phyloP scores from a whole-genome alignment of 1,284 basidiomycete genomes.

The Hypsizygus ulmarius region DNA sequence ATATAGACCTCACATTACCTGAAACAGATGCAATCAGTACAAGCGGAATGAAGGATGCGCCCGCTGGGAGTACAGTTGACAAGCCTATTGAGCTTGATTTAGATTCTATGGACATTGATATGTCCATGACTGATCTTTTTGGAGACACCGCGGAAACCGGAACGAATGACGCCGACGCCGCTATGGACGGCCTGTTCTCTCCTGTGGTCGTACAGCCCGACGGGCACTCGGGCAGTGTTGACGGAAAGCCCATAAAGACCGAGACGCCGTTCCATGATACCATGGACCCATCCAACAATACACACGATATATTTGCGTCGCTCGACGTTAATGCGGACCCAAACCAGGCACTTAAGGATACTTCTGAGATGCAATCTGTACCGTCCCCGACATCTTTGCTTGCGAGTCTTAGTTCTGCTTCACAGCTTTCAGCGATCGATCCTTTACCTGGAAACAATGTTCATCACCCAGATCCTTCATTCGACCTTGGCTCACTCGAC shows the following conservation, averaged over 20 bases:
- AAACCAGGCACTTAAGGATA: slow-evolving; percentile 11
- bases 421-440: slow-evolving; percentile 23
- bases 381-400: slow-evolving; percentile 39
- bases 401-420: slow-evolving; percentile 34
- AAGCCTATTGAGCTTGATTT: slow-evolving; percentile 79
- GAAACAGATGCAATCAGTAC: slow-evolving; percentile 23
- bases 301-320: slow-evolving; percentile 30
- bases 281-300: slow-evolving; percentile 16
- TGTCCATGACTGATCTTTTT: slow-evolving; percentile 54
- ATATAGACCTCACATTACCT: slow-evolving; percentile 46
- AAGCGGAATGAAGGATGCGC: slow-evolving; percentile 26
- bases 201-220: slow-evolving; percentile 30
- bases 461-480: slow-evolving; percentile 23
- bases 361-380: slow-evolving; percentile 18
- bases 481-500: slow-evolving; percentile 44
- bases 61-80: slow-evolving; percentile 63
- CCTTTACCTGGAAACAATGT: slow-evolving; percentile 21
- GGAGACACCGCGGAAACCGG: slow-evolving; percentile 39
- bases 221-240: slow-evolving; percentile 8
- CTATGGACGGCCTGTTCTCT: slow-evolving; percentile 47
- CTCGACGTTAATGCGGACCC: slow-evolving; percentile 19
- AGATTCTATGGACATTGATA: slow-evolving; percentile 64
- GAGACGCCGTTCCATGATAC: slow-evolving; percentile 25
- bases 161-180: slow-evolving; percentile 28
- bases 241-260: slow-evolving; percentile 17